phyloP scores from a whole-genome alignment of 2,329 filamentous ascomycete genomes.

The Teratosphaeria nubilosa region DNA sequence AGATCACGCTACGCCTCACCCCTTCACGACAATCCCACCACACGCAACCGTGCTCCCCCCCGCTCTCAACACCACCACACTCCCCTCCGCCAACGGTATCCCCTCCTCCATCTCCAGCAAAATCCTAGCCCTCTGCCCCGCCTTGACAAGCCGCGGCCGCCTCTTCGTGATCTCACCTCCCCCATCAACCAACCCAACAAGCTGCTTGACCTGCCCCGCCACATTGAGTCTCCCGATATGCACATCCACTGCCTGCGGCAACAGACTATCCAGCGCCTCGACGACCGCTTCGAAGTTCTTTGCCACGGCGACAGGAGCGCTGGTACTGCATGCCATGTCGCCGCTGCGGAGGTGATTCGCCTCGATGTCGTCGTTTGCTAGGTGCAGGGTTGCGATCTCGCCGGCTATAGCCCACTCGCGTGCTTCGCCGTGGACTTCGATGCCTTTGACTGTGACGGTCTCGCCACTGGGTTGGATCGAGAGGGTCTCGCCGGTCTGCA shows the following conservation, averaged over 20 bases:
- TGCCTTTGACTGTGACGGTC: slow-evolving; percentile 66
- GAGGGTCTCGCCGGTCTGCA: slow-evolving; percentile 76
- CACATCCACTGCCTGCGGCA: slow-evolving; percentile 82
- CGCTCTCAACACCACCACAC: slow-evolving; percentile 69
- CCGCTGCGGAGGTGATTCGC: slow-evolving; percentile 61
- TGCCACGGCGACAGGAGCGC: slow-evolving; percentile 56
- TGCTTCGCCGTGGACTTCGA: slow-evolving; percentile 64
- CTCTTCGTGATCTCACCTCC: slow-evolving; percentile 69
- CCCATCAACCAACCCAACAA: slow-evolving; percentile 63
- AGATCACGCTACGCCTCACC: not conserved
- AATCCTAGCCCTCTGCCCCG: slow-evolving; percentile 66
- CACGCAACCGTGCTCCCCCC: slow-evolving; percentile 1
- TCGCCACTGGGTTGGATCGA: slow-evolving; percentile 73
- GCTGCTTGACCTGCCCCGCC: slow-evolving; percentile 60
- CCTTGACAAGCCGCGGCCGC: slow-evolving; percentile 72
- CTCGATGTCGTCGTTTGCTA: slow-evolving; percentile 67
- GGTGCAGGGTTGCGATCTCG: slow-evolving; percentile 75
- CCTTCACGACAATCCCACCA: slow-evolving; percentile 1
- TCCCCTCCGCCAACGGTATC: slow-evolving; percentile 70
- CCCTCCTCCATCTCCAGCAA: slow-evolving; percentile 51
- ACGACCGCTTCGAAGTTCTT: slow-evolving; percentile 73
- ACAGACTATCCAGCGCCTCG: slow-evolving; percentile 78
- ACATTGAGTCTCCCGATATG: slow-evolving; percentile 76
- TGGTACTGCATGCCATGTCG: slow-evolving; percentile 66
- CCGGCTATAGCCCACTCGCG: slow-evolving; percentile 88